A percentile compares a stretch with the other conserved stretches of the same genome.
phyloP scores from a whole-genome alignment of 345 rosid genomes.

The Litchi chinensis region DNA sequence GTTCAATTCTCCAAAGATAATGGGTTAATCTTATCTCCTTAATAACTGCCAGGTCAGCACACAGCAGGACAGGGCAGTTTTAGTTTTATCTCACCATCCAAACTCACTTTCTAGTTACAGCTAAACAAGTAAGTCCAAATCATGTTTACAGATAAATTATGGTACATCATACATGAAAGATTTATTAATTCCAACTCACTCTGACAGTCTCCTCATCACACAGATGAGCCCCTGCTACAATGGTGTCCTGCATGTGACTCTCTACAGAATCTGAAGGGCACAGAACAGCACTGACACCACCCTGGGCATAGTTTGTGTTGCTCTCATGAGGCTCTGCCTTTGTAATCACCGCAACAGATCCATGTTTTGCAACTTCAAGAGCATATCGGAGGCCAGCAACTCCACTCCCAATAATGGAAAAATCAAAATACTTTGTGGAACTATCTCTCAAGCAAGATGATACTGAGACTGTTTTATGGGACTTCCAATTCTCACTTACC shows the following conservation, averaged over 20 bases:
- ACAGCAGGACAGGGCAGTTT: background rate
- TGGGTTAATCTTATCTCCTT: background rate
- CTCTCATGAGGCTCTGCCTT: slow-evolving; percentile 98
- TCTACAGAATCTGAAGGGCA: slow-evolving; percentile 95
- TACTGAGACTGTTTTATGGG: slow-evolving; percentile 29
- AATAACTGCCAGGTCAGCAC: background rate
- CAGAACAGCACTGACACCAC: slow-evolving; percentile 95
- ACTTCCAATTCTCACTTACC: slow-evolving; percentile 34
- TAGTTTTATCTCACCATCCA: background rate
- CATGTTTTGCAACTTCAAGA: slow-evolving; percentile 89
- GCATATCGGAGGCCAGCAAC: slow-evolving; percentile 96
- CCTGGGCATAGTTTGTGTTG: slow-evolving; percentile 97
- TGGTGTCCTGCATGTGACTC: slow-evolving; percentile 96
- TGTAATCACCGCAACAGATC: slow-evolving; percentile 89
- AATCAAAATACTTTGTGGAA: slow-evolving; percentile 80
- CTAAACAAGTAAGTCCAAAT: background rate
- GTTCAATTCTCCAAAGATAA: background rate
- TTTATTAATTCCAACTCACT: slow-evolving; percentile 50
- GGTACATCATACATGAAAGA: background rate
- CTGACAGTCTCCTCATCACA: slow-evolving; percentile 95
- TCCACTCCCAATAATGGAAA: slow-evolving; percentile 93
- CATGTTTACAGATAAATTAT: slow-evolving; percentile 2
- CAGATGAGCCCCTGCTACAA: slow-evolving; percentile 92
- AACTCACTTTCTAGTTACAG: background rate
- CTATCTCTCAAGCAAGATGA: slow-evolving; percentile 46